These are phyloP conservation scores for Eucalyptus rudis DNA, from an alignment of 345 rosid genomes.

Conservation along the genomic window DNA sequence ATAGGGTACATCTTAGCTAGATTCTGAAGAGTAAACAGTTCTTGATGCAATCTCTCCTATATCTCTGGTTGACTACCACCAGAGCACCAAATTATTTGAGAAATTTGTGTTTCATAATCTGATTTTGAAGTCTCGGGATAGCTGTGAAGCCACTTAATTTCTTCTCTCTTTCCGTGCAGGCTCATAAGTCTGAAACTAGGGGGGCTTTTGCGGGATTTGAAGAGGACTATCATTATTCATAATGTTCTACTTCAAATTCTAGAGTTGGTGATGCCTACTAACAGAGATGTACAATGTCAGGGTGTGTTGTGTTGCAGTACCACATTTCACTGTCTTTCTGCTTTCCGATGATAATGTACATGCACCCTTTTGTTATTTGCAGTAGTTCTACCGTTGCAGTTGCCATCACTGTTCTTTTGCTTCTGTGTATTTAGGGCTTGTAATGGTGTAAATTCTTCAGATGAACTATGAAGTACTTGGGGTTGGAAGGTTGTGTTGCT, in stretches of 20 bases:
- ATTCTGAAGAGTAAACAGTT: background rate
- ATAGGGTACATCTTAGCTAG: constrained; percentile 26
- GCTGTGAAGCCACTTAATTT: background rate
- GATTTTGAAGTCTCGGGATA: background rate
- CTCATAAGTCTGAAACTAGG: constrained; percentile 43
- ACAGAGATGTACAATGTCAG: background rate
- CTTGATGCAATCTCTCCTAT: background rate
- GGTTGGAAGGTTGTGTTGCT: background rate
- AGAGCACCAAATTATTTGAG: background rate
- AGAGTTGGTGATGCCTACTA: background rate
- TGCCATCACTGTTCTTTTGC: background rate
- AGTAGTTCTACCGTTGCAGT: background rate
- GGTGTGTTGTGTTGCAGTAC: background rate
- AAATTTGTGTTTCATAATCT: background rate
- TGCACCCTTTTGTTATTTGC: background rate
- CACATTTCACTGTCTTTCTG: background rate
- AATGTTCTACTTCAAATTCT: background rate
- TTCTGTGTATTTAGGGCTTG: background rate
- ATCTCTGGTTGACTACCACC: background rate
- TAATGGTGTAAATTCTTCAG: background rate
- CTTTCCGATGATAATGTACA: background rate
- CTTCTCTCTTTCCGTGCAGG: constrained; percentile 15
- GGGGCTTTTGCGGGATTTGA: constrained; percentile 1
- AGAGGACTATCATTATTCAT: constrained; percentile 12
- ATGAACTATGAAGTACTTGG: background rate